A percentile compares a stretch with the other conserved stretches of the same genome.
phyloP scores from a whole-genome alignment of 108 stramenopile species.

The Fragilaria radians region DNA sequence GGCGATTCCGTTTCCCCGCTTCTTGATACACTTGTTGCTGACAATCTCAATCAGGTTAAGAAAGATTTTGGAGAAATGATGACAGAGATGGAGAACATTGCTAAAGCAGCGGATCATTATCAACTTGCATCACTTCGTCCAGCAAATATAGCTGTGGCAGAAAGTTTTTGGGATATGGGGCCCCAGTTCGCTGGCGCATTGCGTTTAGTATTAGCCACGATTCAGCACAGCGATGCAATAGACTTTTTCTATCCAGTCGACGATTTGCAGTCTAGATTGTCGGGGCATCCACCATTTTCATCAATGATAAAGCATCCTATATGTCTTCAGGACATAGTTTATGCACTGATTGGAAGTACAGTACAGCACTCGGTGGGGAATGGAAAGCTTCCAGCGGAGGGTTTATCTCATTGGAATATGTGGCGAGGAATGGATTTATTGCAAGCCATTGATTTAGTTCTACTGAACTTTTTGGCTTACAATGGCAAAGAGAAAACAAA shows the following conservation, averaged over 20 bases:
- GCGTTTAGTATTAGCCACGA: conserved; percentile 29
- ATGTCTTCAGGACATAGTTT: conserved; percentile 48
- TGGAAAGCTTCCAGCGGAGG: conserved; percentile 25
- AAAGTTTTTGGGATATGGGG: conserved; percentile 28
- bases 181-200: conserved; percentile 31
- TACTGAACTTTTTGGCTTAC: conserved; percentile 62
- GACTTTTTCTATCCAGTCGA: conserved; percentile 41
- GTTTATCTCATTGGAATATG: conserved; percentile 51
- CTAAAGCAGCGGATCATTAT: too few relatives aligned
- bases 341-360: conserved; percentile 26
- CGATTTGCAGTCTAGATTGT: conserved; percentile 25
- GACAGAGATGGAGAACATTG: too few relatives aligned
- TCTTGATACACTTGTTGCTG: too few relatives aligned
- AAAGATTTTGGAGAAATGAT: too few relatives aligned
- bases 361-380: conserved; percentile 6
- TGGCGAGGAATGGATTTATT: conserved; percentile 54
- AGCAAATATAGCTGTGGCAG: neutral
- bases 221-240: conserved; percentile 31
- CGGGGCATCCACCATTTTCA: conserved; percentile 24
- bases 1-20: too few relatives aligned
- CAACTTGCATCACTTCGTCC: conserved; percentile 29
- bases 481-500: conserved; percentile 23
- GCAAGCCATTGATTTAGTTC: conserved; percentile 63
- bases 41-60: too few relatives aligned
- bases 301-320: conserved; percentile 49